Base-by-base conservation (phyloP, 208 protist genomes). In the Blastocrithidia nonstop region DNA sequence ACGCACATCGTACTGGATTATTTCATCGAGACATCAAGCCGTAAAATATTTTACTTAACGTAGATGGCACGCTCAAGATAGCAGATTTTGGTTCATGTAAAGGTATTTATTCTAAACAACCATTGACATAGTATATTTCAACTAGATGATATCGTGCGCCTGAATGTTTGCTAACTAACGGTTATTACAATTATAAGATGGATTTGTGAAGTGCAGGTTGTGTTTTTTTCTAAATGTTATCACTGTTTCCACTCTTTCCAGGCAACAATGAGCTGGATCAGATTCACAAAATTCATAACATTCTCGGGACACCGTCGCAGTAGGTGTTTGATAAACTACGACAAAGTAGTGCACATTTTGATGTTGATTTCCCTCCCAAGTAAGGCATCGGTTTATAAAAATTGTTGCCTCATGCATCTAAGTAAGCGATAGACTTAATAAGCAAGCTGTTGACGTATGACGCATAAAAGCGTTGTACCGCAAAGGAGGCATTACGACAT, bases 1-100 rank as follows among this genome's bases (percentile, higher is more conserved):
- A 94, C 55, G 87, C 94, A 23, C 94, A 97, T 61, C 66, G 67
- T 26, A 79, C 64, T 36, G 91, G 88, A 9, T 40, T 95, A 16
- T 79, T 98, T 35, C 96, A 98, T 61, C 66, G 96, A 43, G 95
- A 98, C 45, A 67, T 98, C 50, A 98, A 98, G 56, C 97, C 96
- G n/a, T 78, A 86, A 41, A 99, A 99, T 55, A 44, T 98, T 7
- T 71, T 99, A 7, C 29, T 98, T 13, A 97, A 96, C 49, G 41
- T 41, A 4, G 79, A 87, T 22, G 65, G 70, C 0, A 60, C 63
- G n/a, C 35, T 88, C 22, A 94, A 92, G 45, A 75, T 96, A 15
- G 72, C 85, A 2, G 92, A 95, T 62, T 96, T 96, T 66, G 92
- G 92, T 8, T 87, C 88, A 1, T 88, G 79, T 53, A 71, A 77